Percentiles rank a stretch among this genome's conserved stretches.
Conservation (phyloP, 768 basidiomycete species). For the Trametes cingulata region DNA sequence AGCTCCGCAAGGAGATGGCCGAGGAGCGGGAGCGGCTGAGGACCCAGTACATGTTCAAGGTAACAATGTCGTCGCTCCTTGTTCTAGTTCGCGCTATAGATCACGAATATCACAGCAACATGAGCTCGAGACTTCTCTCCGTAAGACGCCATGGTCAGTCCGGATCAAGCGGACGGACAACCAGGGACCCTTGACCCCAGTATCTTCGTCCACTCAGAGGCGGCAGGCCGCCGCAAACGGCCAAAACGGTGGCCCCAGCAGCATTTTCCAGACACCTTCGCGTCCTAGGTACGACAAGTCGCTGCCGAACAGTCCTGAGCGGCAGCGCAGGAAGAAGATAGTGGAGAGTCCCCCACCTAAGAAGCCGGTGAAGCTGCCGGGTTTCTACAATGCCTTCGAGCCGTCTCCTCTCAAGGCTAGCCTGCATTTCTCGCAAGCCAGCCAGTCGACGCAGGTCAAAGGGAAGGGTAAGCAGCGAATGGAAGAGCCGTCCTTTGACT, state of each 20-base stretch:
- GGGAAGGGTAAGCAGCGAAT: constrained; percentile 25
- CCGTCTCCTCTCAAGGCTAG: constrained; percentile 10
- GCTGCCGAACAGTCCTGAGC: constrained; percentile 12
- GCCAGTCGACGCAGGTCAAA: constrained; percentile 11
- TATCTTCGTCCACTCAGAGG: constrained; percentile 42
- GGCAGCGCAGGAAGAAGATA: background rate
- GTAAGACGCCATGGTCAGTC: constrained; percentile 49
- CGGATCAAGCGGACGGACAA: constrained; percentile 42
- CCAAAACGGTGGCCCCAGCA: constrained; percentile 31
- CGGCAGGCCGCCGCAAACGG: constrained; percentile 36
- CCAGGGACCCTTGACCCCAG: constrained; percentile 43
- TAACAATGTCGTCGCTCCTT: constrained; percentile 24
- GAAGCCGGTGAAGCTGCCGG: constrained; percentile 29
- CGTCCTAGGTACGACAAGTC: constrained; percentile 37
- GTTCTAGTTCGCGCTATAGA: background rate
- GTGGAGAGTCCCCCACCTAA: constrained; percentile 13
- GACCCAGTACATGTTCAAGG: constrained; percentile 71
- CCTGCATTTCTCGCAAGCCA: constrained; percentile 13
- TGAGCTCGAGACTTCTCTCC: constrained; percentile 58
- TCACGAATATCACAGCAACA: constrained; percentile 54
- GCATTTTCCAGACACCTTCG: constrained; percentile 38
- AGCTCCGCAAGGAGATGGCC: constrained; percentile 61
- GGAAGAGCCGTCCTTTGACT: background rate
- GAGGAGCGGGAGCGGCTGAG: constrained; percentile 70
- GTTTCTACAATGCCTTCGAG: constrained; percentile 31